These are phyloP conservation scores for Inga laurina DNA, from an alignment of 306 rosid genomes.

Conservation along the genomic window DNA sequence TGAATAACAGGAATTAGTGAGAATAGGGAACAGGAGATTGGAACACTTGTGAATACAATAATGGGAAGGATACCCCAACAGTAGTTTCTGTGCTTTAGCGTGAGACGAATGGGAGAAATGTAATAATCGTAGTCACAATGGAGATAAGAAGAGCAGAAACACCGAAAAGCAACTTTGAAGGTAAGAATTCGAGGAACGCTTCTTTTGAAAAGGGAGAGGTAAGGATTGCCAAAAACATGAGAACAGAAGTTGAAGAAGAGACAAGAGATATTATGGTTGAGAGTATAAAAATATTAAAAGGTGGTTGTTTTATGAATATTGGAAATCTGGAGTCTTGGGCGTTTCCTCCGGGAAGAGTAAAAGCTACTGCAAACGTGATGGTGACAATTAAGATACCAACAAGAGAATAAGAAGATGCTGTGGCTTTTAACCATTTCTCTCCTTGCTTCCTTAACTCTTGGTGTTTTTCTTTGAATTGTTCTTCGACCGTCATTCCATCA, in stretches of 20 bases:
- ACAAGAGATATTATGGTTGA: no score
- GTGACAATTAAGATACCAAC: background rate
- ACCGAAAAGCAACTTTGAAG: background rate
- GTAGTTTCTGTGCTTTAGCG: background rate
- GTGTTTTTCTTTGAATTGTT: no score
- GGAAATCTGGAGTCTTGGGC: background rate
- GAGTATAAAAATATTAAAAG: no score
- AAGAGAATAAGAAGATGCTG: background rate
- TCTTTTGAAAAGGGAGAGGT: background rate
- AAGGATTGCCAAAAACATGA: background rate
- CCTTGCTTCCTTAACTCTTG: background rate
- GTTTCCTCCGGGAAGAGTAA: slow-evolving; percentile 7
- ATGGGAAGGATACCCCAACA: slow-evolving; percentile 6
- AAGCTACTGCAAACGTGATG: background rate
- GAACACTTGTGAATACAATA: background rate
- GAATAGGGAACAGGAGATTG: background rate
- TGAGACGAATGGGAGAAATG: slow-evolving; percentile 5
- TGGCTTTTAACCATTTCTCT: slow-evolving; percentile 20
- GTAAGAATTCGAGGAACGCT: background rate
- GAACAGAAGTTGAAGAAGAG: no score
- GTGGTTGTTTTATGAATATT: background rate
- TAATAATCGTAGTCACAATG: background rate
- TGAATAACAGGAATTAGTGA: background rate
- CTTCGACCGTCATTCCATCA: no score
- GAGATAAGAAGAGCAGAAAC: background rate